phyloP scores from a whole-genome alignment of 2,329 filamentous ascomycete species.

The Beauveria bassiana region DNA sequence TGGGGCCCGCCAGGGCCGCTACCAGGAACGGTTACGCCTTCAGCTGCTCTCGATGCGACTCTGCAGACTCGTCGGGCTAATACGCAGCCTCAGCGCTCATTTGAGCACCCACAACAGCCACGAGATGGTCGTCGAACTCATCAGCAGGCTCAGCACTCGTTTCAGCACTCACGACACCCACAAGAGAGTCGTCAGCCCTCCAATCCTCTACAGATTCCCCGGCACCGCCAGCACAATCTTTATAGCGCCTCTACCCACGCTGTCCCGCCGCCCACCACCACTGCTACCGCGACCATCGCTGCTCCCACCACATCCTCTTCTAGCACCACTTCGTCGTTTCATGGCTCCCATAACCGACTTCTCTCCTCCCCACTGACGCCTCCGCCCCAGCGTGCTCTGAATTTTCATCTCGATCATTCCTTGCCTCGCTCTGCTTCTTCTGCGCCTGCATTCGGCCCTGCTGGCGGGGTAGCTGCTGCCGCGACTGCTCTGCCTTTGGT shows the following conservation, averaged over 20 bases:
- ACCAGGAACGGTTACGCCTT: not conserved
- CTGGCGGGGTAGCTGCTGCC: conserved; percentile 23
- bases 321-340: conserved; percentile 9
- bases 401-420: conserved; percentile 46
- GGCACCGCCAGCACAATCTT: not conserved
- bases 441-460: conserved; percentile 31
- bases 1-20: conserved; percentile 11
- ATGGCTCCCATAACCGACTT: conserved; percentile 32
- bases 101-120: not conserved
- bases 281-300: not conserved
- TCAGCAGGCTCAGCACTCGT: not conserved
- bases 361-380: conserved; percentile 46
- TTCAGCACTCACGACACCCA: not conserved
- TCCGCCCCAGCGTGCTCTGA: conserved; percentile 45
- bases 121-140: not conserved
- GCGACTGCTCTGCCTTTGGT: conserved; percentile 23
- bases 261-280: not conserved
- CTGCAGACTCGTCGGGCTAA: not conserved
- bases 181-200: not conserved
- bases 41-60: conserved; percentile 4
- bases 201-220: not conserved
- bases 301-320: conserved; percentile 9
- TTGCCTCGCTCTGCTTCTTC: not conserved
- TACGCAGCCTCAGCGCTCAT: not conserved
- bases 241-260: not conserved